Conservation (phyloP, 2,329 filamentous ascomycete species). For the Neocatenulostroma microsporum region DNA sequence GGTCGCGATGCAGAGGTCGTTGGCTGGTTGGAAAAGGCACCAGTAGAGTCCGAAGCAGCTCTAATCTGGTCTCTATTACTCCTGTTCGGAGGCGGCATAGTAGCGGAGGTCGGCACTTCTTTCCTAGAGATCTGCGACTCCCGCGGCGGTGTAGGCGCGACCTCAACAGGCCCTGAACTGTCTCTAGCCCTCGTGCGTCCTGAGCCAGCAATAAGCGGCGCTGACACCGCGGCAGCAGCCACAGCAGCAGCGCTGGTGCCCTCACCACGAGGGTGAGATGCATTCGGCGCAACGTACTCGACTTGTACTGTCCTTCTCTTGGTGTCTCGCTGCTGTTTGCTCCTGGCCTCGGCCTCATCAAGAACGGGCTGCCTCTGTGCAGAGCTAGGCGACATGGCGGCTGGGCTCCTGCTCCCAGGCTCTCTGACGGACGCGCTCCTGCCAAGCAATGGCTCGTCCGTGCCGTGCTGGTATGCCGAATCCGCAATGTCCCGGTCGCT, state of each 20-base stretch:
- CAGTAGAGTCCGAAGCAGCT: slow-evolving; percentile 43
- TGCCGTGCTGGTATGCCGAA: slow-evolving; percentile 53
- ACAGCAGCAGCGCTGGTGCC: slow-evolving; percentile 8
- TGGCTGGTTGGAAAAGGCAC: slow-evolving; percentile 27
- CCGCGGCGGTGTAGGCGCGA: slow-evolving; percentile 25
- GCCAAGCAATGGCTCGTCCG: slow-evolving; percentile 56
- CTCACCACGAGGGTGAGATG: slow-evolving; percentile 70
- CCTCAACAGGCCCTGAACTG: slow-evolving; percentile 46
- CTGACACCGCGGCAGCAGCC: slow-evolving; percentile 26
- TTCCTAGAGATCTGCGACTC: slow-evolving; percentile 13
- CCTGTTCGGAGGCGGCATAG: slow-evolving; percentile 29
- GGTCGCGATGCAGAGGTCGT: slow-evolving; percentile 52
- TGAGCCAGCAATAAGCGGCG: slow-evolving; percentile 26
- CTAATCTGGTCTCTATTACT: slow-evolving; percentile 42
- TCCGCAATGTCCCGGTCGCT: slow-evolving; percentile 78
- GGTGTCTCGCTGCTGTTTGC: slow-evolving; percentile 62
- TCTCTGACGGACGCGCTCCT: slow-evolving; percentile 91
- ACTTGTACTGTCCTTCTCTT: slow-evolving; percentile 95
- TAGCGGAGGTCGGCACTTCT: slow-evolving; percentile 16
- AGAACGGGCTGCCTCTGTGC: slow-evolving; percentile 16
- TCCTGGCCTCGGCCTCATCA: slow-evolving; percentile 29
- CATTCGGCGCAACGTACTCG: slow-evolving; percentile 89
- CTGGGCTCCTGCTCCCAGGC: slow-evolving; percentile 48
- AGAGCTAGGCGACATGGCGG: slow-evolving; percentile 10
- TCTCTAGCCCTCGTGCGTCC: slow-evolving; percentile 48